phyloP scores from a whole-genome alignment of 108 stramenopile genomes.

The Skeletonema potamos region DNA sequence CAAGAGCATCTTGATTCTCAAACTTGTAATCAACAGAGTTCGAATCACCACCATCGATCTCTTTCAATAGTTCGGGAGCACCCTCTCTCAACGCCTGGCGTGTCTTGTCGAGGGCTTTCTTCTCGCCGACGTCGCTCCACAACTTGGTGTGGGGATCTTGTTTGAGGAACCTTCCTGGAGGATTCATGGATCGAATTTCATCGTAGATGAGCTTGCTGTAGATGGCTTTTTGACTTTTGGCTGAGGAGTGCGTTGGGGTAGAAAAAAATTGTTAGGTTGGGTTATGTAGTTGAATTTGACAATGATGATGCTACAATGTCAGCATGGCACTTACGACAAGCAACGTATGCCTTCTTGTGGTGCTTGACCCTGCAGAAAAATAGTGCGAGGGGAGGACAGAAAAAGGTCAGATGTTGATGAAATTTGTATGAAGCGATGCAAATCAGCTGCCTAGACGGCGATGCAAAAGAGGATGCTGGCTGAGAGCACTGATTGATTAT shows the following conservation, averaged over 20 bases:
- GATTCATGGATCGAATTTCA: slow-evolving; percentile 64
- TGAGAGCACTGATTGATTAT: background rate
- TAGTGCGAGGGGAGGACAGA: background rate
- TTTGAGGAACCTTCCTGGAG: slow-evolving; percentile 85
- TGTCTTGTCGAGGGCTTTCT: slow-evolving; percentile 88
- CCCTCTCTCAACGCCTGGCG: slow-evolving; percentile 86
- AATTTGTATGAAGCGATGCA: background rate
- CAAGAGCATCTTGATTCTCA: slow-evolving; percentile 10
- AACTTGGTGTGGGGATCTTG: slow-evolving; percentile 77
- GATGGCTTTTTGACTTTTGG: slow-evolving; percentile 76
- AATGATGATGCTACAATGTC: background rate
- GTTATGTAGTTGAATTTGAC: background rate
- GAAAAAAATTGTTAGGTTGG: background rate
- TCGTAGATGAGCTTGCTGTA: slow-evolving; percentile 77
- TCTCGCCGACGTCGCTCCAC: slow-evolving; percentile 88
- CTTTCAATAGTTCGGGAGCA: slow-evolving; percentile 75
- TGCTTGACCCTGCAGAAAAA: slow-evolving; percentile 48
- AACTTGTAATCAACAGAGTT: slow-evolving; percentile 5
- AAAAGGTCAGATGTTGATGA: background rate
- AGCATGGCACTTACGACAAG: slow-evolving; percentile 45
- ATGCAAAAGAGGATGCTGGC: background rate
- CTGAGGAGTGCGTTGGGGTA: slow-evolving; percentile 1
- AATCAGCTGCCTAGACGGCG: background rate
- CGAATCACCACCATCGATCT: slow-evolving; percentile 24
- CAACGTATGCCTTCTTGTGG: slow-evolving; percentile 76